A percentile compares a stretch with the other conserved stretches of the same genome.
phyloP scores from a whole-genome alignment of 1,284 basidiomycete species.

The Pascua sp. region DNA sequence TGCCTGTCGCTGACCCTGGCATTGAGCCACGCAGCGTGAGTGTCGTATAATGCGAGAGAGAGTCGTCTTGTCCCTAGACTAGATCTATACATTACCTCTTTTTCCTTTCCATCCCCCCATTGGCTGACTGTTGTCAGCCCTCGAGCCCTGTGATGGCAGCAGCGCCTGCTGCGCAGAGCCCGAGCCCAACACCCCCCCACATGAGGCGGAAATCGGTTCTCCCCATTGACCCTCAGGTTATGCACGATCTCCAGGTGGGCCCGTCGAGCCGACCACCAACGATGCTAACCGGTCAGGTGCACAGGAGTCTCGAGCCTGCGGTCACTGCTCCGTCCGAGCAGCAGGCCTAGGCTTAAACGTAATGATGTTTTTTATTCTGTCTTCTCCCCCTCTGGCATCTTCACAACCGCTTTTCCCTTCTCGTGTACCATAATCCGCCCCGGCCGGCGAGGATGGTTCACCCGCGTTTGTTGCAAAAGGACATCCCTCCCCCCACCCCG shows the following conservation, averaged over 20 bases:
- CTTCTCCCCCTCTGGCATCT: slow-evolving; percentile 5
- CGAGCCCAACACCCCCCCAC: slow-evolving; percentile 18
- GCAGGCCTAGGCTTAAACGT: slow-evolving; percentile 2
- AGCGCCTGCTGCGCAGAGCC: slow-evolving; percentile 2
- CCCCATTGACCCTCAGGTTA: slow-evolving; percentile 77
- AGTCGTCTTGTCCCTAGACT: background rate
- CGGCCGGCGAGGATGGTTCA: slow-evolving; percentile 9
- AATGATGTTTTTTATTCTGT: slow-evolving; percentile 1
- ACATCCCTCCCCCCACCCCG: background rate
- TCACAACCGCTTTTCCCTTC: background rate
- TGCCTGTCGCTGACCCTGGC: slow-evolving; percentile 84
- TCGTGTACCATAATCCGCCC: slow-evolving; percentile 10
- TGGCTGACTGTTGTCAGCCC: slow-evolving; percentile 2
- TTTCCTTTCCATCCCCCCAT: background rate
- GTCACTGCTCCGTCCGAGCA: slow-evolving; percentile 2
- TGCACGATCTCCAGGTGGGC: slow-evolving; percentile 83
- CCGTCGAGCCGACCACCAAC: too few relatives aligned
- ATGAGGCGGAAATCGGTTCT: slow-evolving; percentile 38
- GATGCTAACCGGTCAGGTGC: slow-evolving; percentile 12
- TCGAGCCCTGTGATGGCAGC: slow-evolving; percentile 17
- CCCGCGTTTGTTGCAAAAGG: background rate
- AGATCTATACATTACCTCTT: background rate
- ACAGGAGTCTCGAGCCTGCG: slow-evolving; percentile 24
- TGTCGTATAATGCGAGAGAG: slow-evolving; percentile 1
- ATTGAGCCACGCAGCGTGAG: slow-evolving; percentile 58